phyloP scores from a whole-genome alignment of 192 early-diverging fungal genomes.

The Cladochytrium replicatum region DNA sequence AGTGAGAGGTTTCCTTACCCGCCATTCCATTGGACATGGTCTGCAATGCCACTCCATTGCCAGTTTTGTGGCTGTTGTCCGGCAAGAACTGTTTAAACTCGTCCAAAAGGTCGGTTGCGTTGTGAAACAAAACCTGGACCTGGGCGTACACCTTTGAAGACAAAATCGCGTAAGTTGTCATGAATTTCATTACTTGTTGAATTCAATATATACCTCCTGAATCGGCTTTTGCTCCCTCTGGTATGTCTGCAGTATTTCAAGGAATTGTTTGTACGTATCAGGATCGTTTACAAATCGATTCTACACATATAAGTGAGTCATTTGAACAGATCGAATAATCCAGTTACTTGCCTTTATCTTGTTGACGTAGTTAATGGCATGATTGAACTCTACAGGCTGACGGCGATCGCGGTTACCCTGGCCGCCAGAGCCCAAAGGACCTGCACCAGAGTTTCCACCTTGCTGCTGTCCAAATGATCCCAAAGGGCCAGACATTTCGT shows the following conservation, averaged over 20 bases:
- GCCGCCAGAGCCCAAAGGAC: too few relatives aligned
- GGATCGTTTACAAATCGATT: slow-evolving; percentile 87
- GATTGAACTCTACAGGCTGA: slow-evolving; percentile 96
- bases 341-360: slow-evolving; percentile 79
- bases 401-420: too few relatives aligned
- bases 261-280: slow-evolving; percentile 93
- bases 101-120: slow-evolving; percentile 79
- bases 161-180: too few relatives aligned
- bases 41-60: slow-evolving; percentile 26
- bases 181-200: too few relatives aligned
- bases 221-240: slow-evolving; percentile 95
- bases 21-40: slow-evolving; percentile 42
- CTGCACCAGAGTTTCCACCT: too few relatives aligned
- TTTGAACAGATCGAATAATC: too few relatives aligned
- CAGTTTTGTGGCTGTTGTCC: slow-evolving; percentile 60
- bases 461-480: too few relatives aligned
- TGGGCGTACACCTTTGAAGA: slow-evolving; percentile 75
- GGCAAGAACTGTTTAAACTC: slow-evolving; percentile 99
- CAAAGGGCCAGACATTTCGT: too few relatives aligned
- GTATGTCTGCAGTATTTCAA: slow-evolving; percentile 96
- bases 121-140: slow-evolving; percentile 80
- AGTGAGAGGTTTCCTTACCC: too few relatives aligned
- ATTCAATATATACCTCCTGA: slow-evolving; percentile 70
- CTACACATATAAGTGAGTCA: too few relatives aligned
- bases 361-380: slow-evolving; percentile 99